Base-by-base conservation (phyloP, 2,329 filamentous ascomycete species). In the Fusarium avenaceum region DNA sequence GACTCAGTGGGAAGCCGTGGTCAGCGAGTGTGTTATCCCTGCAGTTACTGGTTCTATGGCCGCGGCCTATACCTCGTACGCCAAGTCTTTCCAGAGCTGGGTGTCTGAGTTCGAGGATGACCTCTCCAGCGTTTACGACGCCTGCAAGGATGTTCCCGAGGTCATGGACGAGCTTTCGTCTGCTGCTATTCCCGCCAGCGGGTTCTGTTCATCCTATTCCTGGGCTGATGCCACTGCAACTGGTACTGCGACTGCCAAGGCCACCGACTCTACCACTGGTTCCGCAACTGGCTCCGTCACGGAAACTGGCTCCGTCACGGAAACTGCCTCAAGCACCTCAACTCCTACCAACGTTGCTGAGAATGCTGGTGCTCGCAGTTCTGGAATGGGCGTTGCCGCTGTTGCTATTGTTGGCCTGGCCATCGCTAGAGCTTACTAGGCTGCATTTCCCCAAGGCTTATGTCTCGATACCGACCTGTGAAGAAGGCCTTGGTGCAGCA, bases 51-150 rank as follows among this genome's bases (percentile, higher is more conserved):
- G 50, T 0, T 45, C 50, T 11, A 45, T 53, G 39, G 50, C 50
- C 17, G 20, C 28, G 11, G 39, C 39, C 8, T 53, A 53, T 8
- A 53, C 50, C 9, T 20, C 50, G 2, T 53, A 53, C 50, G 50
- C 50, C 39, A 53, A 53, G 17, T 53, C 50, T 15, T 45, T 53
- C 26, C 39, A 45, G 4, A 53, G 39, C 20, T 53, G 50, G 50
- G 28, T 53, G 11, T 53, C 50, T 3, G 50, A 45, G 28, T 13
- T 45, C 2, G 32, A 45, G 28, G 39, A 35, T 1, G 50, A 53
- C 1, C 6, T 53, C 6, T 53, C 39, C 1, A 53, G 39, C 17
- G 50, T 53, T 11, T 53, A 53, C 6, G 39, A 53, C 8, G 50
- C 50, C 6, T 53, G 39, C 20, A 53, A n/a, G 4, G 50, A 53